phyloP scores from a whole-genome alignment of 345 rosid species.

The Lumnitzera littorea region DNA sequence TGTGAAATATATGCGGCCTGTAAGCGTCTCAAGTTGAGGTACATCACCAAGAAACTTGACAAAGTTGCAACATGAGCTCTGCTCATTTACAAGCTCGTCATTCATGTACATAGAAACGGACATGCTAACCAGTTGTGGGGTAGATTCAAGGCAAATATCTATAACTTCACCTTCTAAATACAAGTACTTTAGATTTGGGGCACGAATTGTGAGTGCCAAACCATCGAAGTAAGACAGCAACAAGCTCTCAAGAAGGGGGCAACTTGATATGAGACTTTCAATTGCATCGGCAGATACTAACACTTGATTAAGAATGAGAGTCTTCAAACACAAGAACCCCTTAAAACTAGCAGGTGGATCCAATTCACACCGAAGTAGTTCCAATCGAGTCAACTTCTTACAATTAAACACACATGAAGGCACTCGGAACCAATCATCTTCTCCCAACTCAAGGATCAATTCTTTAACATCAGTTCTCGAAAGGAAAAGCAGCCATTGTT shows the following conservation, averaged over 20 bases:
- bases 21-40: conserved; percentile 71
- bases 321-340: conserved; percentile 63
- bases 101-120: conserved; percentile 84
- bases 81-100: conserved; percentile 77
- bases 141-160: conserved; percentile 65
- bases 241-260: conserved; percentile 73
- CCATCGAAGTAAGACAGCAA: conserved; percentile 76
- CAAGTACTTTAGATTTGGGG: conserved; percentile 81
- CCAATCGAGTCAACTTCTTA: conserved; percentile 53
- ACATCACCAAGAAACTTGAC: conserved; percentile 74
- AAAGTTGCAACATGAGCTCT: conserved; percentile 70
- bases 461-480: conserved; percentile 66
- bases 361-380: conserved; percentile 69
- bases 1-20: conserved; percentile 77
- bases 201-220: conserved; percentile 52
- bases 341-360: conserved; percentile 61
- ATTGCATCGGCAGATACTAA: conserved; percentile 67
- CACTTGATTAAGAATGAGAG: conserved; percentile 72
- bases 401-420: conserved; percentile 73
- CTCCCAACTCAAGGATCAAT: conserved; percentile 70
- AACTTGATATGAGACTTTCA: conserved; percentile 63
- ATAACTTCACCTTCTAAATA: conserved; percentile 82
- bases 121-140: conserved; percentile 56
- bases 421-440: conserved; percentile 74
- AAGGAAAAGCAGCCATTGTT: conserved; percentile 92